Base-by-base conservation (phyloP, 495 filamentous ascomycete genomes). In the Hypoxylon trugodes region DNA sequence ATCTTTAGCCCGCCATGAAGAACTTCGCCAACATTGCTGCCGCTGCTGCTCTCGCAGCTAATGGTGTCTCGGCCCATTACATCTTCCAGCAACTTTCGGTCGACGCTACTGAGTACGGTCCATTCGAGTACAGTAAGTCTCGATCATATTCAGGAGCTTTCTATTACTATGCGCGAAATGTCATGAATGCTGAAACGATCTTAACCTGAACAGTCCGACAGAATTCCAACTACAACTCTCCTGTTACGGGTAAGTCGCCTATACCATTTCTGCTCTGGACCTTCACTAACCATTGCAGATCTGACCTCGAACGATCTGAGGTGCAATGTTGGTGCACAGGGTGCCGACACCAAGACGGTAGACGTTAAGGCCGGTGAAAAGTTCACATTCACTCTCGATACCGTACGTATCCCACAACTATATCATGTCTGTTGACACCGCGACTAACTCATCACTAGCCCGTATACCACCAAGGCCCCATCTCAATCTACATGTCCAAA, bases 241-340 rank as follows among this genome's bases (percentile, higher is more conserved):
- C 81, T 7, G 81, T 82, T 25, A 80, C 77, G n/a, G 73, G 74
- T 65, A 53, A 56, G 47, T 21, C 18, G 16, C 35, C 38, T 41
- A 6, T 30, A 24, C 10, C 25, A 9, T 9, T 18, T 58, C 16
- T 30, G 10, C 8, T 6, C 12, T 15, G 7, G 4, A 22, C 6
- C 18, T 33, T 19, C 21, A 21, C 43, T 65, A 24, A 59, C 8
- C 4, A 30, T 7, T 24, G n/a, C 26, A 69, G 74, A 79, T 46
- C 69, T 82, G n/a, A 33, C 73, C 1, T 77, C 75, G 4, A 67
- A 61, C 26, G 79, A 83, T 53, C 73, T 84, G 28, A 73, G 81
- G 12, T 84, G 82, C 74, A 84, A 84, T 62, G 80, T 82, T 7
- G 80, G 79, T 36, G 80, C 78, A n/a, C 58, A 72, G 13, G 76